Conservation (phyloP, 139 green algal species). For the Pleodorina starrii region DNA sequence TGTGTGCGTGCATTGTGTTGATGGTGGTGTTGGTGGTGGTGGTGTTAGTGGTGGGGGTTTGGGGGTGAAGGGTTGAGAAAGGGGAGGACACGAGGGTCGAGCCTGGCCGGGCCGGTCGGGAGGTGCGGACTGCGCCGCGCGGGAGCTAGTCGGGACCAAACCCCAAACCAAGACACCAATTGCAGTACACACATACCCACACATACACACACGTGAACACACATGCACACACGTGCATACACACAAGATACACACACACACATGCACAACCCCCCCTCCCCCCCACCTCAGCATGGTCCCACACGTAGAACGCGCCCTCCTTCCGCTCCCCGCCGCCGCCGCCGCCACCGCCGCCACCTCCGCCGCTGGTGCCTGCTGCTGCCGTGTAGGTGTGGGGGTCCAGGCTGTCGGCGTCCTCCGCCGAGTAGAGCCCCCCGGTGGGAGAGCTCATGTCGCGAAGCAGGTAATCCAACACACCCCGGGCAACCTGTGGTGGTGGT, state of each 20-base stretch:
- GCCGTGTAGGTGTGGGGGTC: slow-evolving; percentile 52
- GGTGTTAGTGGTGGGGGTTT: background rate
- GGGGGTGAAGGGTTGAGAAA: no score
- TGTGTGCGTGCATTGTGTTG: background rate
- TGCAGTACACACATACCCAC: background rate
- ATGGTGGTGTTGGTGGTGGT: background rate
- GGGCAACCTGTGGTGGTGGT: slow-evolving; percentile 47
- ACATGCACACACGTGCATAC: background rate
- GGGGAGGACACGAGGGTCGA: no score
- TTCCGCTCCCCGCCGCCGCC: slow-evolving; percentile 65
- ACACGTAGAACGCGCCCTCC: slow-evolving; percentile 90
- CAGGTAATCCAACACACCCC: slow-evolving; percentile 91
- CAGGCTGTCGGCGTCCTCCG: slow-evolving; percentile 88
- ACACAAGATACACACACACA: background rate
- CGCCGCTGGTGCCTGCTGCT: background rate
- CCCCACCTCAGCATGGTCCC: slow-evolving; percentile 63
- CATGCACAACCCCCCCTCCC: background rate
- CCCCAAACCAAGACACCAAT: background rate
- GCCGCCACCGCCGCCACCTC: background rate
- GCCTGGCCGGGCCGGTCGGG: no score
- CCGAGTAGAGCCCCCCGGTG: slow-evolving; percentile 87
- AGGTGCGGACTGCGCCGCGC: no score
- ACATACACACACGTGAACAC: background rate
- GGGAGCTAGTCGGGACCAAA: no score
- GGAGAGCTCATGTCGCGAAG: slow-evolving; percentile 84